Evolutionary conservation across 2,329 filamentous ascomycete genomes (phyloP).

Genomic region (Fusarium tanahbumbuense): DNA sequence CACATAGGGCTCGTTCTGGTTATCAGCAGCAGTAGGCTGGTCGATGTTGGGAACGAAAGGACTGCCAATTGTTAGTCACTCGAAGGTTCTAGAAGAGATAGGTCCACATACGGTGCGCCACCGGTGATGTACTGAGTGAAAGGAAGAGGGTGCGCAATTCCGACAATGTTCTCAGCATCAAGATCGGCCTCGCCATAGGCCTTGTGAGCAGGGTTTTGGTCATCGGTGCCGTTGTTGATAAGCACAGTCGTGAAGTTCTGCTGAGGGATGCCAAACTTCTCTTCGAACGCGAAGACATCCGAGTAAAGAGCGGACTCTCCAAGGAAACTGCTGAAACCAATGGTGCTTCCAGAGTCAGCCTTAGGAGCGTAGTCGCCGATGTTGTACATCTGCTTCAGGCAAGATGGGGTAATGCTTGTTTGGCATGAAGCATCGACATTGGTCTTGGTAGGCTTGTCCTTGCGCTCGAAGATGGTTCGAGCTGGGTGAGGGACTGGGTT

Average conservation of each 20-base stretch:
- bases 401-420: conserved; percentile 30
- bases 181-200: conserved; percentile 19
- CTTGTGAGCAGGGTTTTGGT: conserved; percentile 17
- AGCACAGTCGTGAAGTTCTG: conserved; percentile 29
- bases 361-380: conserved; percentile 25
- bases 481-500: conserved; percentile 20
- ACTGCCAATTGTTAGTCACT: background rate
- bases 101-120: conserved; percentile 7
- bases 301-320: conserved; percentile 26
- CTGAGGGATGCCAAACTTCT: conserved; percentile 23
- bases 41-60: conserved; percentile 29
- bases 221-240: conserved; percentile 26
- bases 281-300: conserved; percentile 26
- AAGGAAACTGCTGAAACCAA: conserved; percentile 32
- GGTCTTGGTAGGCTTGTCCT: conserved; percentile 16
- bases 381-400: conserved; percentile 36
- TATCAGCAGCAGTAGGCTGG: conserved; percentile 20
- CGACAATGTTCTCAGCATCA: conserved; percentile 31
- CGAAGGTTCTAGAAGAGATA: accelerated
- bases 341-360: conserved; percentile 21
- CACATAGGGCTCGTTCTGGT: conserved; percentile 28
- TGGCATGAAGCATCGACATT: conserved; percentile 30
- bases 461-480: conserved; percentile 4
- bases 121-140: conserved; percentile 35
- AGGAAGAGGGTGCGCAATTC: conserved; percentile 32